phyloP scores from a whole-genome alignment of 2,329 filamentous ascomycete species.

The Onygena corvina region DNA sequence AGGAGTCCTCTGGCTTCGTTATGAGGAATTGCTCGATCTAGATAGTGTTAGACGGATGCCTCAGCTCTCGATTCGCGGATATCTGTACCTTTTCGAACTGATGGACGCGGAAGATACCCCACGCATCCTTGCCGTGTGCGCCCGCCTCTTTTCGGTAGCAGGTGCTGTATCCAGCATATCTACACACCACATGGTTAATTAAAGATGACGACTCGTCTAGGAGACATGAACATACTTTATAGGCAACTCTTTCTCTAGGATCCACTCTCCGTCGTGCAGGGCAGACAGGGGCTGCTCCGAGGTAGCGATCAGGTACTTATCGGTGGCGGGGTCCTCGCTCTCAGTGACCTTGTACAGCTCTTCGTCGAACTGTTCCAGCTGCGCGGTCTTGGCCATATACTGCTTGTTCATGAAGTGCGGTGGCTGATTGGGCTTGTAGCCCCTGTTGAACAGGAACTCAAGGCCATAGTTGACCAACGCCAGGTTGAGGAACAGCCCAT shows the following conservation, averaged over 20 bases:
- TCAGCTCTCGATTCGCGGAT: neutral
- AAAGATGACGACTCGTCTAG: neutral
- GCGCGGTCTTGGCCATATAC: slow-evolving; percentile 95
- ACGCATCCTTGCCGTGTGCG: slow-evolving; percentile 81
- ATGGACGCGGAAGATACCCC: slow-evolving; percentile 96
- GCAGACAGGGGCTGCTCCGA: slow-evolving; percentile 92
- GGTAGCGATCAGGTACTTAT: slow-evolving; percentile 74
- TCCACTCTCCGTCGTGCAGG: slow-evolving; percentile 87
- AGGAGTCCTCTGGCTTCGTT: slow-evolving; percentile 78
- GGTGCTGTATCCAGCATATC: slow-evolving; percentile 77
- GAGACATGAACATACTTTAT: slow-evolving; percentile 51
- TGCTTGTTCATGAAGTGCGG: slow-evolving; percentile 92
- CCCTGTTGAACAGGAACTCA: slow-evolving; percentile 70
- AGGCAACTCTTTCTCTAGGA: slow-evolving; percentile 69
- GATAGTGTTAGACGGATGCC: slow-evolving; percentile 6
- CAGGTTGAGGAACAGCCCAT: slow-evolving; percentile 83
- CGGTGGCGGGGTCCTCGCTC: slow-evolving; percentile 70
- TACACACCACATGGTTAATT: slow-evolving; percentile 17
- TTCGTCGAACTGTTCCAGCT: slow-evolving; percentile 94
- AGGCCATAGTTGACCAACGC: slow-evolving; percentile 91
- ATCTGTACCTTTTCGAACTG: slow-evolving; percentile 76
- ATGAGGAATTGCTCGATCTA: slow-evolving; percentile 66
- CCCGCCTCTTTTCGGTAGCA: slow-evolving; percentile 95
- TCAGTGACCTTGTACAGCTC: slow-evolving; percentile 91
- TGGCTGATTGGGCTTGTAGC: slow-evolving; percentile 71